A percentile compares a stretch with the other conserved stretches of the same genome.
Evolutionary conservation across 139 green algal genomes (phyloP).

Genomic region (Closterium sp.): DNA sequence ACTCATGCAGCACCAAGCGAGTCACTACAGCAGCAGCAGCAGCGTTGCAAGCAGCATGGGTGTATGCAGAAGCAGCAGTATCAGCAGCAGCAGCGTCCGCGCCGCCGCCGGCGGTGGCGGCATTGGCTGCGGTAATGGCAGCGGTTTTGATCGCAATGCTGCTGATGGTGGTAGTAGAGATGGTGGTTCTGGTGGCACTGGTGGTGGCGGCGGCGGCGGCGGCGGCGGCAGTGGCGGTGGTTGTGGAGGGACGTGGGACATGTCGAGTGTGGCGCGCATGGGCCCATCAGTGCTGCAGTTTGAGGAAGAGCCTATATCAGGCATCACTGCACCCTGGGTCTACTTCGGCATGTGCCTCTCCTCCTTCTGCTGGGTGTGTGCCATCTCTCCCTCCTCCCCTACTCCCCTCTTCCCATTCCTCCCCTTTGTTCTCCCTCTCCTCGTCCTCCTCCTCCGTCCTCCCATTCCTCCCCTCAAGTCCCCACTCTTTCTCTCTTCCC

Average conservation of each 20-base stretch:
- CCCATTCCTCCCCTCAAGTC: no score
- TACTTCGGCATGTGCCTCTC: slow-evolving; percentile 85
- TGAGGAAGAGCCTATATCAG: slow-evolving; percentile 48
- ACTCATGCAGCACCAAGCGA: neutral
- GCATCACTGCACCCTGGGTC: slow-evolving; percentile 79
- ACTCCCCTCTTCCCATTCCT: no score
- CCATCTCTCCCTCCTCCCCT: no score
- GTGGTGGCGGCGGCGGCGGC: no score
- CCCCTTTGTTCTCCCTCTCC: no score
- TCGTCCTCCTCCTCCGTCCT: no score
- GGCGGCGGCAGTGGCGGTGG: no score
- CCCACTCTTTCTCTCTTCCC: no score
- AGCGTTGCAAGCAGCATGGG: neutral
- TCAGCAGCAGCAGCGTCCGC: neutral
- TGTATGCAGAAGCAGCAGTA: neutral
- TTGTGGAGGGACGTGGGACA: neutral
- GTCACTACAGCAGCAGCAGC: neutral
- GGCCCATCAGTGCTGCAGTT: slow-evolving; percentile 53
- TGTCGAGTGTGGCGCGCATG: neutral
- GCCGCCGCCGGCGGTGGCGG: no score
- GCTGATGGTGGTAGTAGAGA: no score
- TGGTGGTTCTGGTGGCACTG: no score
- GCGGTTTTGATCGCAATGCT: no score
- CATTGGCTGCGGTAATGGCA: neutral
- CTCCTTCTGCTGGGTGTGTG: slow-evolving; percentile 63